Conservation (phyloP, 257 asterid species). For the Ilex asprella region DNA sequence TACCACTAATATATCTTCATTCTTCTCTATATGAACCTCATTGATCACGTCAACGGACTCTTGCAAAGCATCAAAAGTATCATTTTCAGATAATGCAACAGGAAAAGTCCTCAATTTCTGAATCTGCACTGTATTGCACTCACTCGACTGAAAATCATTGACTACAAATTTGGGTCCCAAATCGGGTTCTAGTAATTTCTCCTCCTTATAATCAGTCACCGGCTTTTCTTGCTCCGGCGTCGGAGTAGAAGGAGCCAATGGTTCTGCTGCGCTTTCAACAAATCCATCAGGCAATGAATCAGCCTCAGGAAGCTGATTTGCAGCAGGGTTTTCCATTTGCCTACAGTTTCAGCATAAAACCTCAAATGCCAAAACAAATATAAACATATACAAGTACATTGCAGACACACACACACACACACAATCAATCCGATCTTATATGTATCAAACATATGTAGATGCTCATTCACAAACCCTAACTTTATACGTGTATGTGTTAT, state of each 20-base stretch:
- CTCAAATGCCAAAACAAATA: too few species aligned
- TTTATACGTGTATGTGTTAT: too few species aligned
- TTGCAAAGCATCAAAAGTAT: not conserved
- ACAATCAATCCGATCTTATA: too few species aligned
- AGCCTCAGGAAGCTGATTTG: slow-evolving; percentile 79
- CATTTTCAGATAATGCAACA: slow-evolving; percentile 18
- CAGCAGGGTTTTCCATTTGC: slow-evolving; percentile 27
- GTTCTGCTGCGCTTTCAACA: slow-evolving; percentile 53
- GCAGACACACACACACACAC: too few species aligned
- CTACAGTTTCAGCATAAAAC: too few species aligned
- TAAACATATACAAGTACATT: too few species aligned
- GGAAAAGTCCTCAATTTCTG: slow-evolving; percentile 5
- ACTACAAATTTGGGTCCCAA: slow-evolving; percentile 38
- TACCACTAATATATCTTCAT: slow-evolving; percentile 16
- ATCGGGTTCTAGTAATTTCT: slow-evolving; percentile 45
- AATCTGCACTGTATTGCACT: not conserved
- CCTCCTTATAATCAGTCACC: slow-evolving; percentile 64
- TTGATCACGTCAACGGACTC: not conserved
- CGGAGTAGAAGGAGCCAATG: slow-evolving; percentile 17
- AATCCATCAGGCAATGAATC: slow-evolving; percentile 93
- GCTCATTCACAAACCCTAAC: too few species aligned
- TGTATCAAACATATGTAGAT: too few species aligned
- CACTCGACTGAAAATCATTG: slow-evolving; percentile 22
- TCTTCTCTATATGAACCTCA: slow-evolving; percentile 12
- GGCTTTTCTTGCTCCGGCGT: slow-evolving; percentile 19